Base-by-base conservation (phyloP, 352 stramenopile genomes). In the Paralagenidium karlingii region DNA sequence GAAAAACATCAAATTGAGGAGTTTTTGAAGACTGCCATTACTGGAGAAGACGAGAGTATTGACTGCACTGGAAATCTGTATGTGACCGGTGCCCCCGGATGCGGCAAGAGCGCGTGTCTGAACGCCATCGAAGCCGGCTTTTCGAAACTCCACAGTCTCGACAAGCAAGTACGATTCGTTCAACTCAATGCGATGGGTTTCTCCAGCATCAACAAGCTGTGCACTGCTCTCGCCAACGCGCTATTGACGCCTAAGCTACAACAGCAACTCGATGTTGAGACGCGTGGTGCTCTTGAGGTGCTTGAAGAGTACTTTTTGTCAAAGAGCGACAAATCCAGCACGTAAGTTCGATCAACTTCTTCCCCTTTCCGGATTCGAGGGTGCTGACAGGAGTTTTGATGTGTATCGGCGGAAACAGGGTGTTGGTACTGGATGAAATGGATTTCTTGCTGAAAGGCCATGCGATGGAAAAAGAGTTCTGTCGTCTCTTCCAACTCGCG, bases 341-440 rank as follows among this genome's bases (percentile, higher is more conserved):
- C n/a, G n/a, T n/a, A n/a, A n/a, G n/a, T n/a, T n/a, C n/a, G n/a
- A n/a, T n/a, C n/a, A n/a, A n/a, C n/a, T n/a, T n/a, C n/a, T n/a
- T n/a, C n/a, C n/a, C n/a, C n/a, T n/a, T n/a, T n/a, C n/a, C n/a
- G n/a, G n/a, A n/a, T n/a, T n/a, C n/a, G n/a, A n/a, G n/a, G n/a
- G n/a, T n/a, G n/a, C n/a, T n/a, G n/a, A n/a, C n/a, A n/a, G n/a
- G n/a, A n/a, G n/a, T n/a, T n/a, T n/a, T n/a, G n/a, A n/a, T n/a
- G n/a, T n/a, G n/a, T n/a, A n/a, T n/a, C n/a, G n/a, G n/a, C n/a
- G n/a, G n/a, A 18, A 25, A 1, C 29, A 79, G 63, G 42, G 60
- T 91, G 11, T 56, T 91, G 11, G 55, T 89, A 20, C 43, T 91
- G 44, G 78, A 91, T 51, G 78, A 91, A 51, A 87, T 91, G 33